These are phyloP conservation scores for Phalaenopsis equestris DNA, from an alignment of 106 monocot genomes.

Conservation along the genomic window DNA sequence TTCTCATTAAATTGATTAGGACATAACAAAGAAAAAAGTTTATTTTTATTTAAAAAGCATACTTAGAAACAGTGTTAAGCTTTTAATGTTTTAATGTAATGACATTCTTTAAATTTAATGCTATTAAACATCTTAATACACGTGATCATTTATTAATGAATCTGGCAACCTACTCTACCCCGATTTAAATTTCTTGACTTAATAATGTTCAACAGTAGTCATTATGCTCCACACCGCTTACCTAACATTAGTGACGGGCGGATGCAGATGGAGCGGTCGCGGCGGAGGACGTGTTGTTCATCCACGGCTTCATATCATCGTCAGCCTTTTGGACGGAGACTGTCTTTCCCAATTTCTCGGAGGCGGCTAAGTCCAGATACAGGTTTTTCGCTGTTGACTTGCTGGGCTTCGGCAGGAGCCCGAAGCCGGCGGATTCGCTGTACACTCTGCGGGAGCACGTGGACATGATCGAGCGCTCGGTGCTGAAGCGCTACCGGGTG, in stretches of 20 bases:
- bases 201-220: no score
- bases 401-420: constrained; percentile 17
- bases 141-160: no score
- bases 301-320: constrained; percentile 25
- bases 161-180: no score
- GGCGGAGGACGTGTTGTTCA: constrained; percentile 19
- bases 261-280: constrained; percentile 10
- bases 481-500: constrained; percentile 10
- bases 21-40: no score
- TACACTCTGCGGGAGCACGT: constrained; percentile 23
- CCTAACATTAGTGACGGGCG: neutral
- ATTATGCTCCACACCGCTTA: no score
- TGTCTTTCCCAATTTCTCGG: constrained; percentile 16
- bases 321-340: constrained; percentile 23
- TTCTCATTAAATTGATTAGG: no score
- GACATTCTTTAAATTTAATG: no score
- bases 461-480: constrained; percentile 15
- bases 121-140: no score
- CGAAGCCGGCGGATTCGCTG: constrained; percentile 16
- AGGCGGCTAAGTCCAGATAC: constrained; percentile 9
- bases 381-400: constrained; percentile 15
- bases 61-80: no score
- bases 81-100: no score
- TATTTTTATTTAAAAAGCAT: no score
- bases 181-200: no score